Evolutionary conservation across 23 red algal species (phyloP), one percentile per base, ranked within the genome.

Genomic region (Rhodosorus marinus): DNA sequence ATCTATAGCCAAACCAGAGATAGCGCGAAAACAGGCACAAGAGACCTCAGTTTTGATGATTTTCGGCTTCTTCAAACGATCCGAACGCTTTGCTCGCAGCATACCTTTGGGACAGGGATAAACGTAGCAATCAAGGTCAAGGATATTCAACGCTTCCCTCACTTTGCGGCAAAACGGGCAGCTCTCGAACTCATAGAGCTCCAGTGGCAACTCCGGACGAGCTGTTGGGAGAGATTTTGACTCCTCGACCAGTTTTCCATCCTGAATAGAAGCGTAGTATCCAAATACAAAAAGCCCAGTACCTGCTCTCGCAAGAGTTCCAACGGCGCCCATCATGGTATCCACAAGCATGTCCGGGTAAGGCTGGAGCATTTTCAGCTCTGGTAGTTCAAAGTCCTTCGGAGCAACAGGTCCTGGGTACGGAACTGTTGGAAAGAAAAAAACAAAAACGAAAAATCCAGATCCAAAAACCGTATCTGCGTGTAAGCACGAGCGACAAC

Each of bases 151-250:
- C 1, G 87, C 76, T 58, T 94, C 87, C 0, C 76, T 70, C 3
- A 94, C 87, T 29, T 73, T 76, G 25, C 77, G 63, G 35, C 87
- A 94, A 49, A 83, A 94, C 17, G 87, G 87, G 35, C 87, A 94
- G 22, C 73, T 68, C 22, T 78, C 70, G 31, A 83, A 83, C 29
- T 83, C 87, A 54, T 78, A 94, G 15, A 94, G 54, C 3, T 53
- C 59, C 35, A 94, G 26, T 21, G 87, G 75, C 30, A 55, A 36
- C 9, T 31, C 52, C 4, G 87, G 87, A 14, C 74, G 51, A 5
- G 73, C 49, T 33, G 35, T 26, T 2, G 87, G 87, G 5, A 94
- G 77, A 24, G 72, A 53, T 21, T 72, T 55, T 20, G 76, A 83
- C 24, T 84, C 63, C 63, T 94, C 87, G n/a, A 67, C 52, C 19